phyloP scores from a whole-genome alignment of 2,329 filamentous ascomycete genomes.

The Exophiala sideris region DNA sequence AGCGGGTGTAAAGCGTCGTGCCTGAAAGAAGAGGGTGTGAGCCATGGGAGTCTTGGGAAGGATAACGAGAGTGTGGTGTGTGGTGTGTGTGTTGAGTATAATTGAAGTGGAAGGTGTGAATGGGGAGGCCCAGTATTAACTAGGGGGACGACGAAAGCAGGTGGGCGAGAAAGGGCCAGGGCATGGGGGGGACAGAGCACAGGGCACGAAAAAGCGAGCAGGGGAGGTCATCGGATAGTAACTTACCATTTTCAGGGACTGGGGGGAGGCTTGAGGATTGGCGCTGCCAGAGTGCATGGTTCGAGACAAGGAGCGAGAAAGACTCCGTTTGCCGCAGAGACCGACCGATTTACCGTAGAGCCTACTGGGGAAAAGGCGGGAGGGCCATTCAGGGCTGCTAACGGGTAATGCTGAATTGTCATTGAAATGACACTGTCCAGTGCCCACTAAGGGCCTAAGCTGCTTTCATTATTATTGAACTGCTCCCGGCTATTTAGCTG shows the following conservation, averaged over 20 bases:
- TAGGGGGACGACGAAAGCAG: slow-evolving; percentile 5
- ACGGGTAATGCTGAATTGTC: slow-evolving; percentile 1
- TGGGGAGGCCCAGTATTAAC: slow-evolving; percentile 20
- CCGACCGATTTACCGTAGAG: not conserved
- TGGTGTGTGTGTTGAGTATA: slow-evolving; percentile 3
- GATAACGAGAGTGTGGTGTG: slow-evolving; percentile 2
- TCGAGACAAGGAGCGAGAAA: slow-evolving; percentile 1
- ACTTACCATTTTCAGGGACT: slow-evolving; percentile 4
- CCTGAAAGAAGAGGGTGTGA: slow-evolving; percentile 1
- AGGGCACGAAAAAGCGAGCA: slow-evolving; percentile 20
- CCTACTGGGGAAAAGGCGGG: too few species aligned
- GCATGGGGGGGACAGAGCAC: slow-evolving; percentile 7
- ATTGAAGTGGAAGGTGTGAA: slow-evolving; percentile 1
- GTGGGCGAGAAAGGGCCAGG: slow-evolving; percentile 5
- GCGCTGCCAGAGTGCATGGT: not conserved
- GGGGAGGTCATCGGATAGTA: slow-evolving; percentile 7
- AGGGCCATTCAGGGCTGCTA: not conserved
- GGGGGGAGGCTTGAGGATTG: not conserved
- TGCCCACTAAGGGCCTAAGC: not conserved
- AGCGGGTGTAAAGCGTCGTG: slow-evolving; percentile 1
- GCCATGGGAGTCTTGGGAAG: not conserved
- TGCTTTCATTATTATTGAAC: too few species aligned
- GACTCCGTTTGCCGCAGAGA: not conserved
- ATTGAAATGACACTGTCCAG: not conserved
- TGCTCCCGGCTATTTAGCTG: not conserved